A percentile compares a stretch with the other conserved stretches of the same genome.
Evolutionary conservation across 495 filamentous ascomycete species (phyloP).

Genomic region (Astrothelium macrocarpum): DNA sequence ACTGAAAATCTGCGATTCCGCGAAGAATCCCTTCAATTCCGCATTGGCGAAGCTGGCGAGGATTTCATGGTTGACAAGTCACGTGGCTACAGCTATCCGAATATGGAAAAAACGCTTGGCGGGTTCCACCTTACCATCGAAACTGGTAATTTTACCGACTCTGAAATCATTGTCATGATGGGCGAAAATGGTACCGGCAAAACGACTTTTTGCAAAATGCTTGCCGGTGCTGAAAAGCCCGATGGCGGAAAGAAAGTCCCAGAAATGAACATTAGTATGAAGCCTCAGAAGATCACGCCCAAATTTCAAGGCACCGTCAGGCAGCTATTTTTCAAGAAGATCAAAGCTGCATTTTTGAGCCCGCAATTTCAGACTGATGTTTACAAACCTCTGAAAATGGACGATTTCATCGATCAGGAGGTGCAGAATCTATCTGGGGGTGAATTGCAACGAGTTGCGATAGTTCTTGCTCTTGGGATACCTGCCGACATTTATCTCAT

Average conservation of each 20-base stretch:
- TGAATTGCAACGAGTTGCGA: conserved; percentile 97
- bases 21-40: conserved; percentile 93
- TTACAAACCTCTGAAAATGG: conserved; percentile 94
- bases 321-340: conserved; percentile 92
- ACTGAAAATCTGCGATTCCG: conserved; percentile 98
- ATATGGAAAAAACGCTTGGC: conserved; percentile 89
- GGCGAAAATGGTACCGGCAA: conserved; percentile 94
- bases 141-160: conserved; percentile 82
- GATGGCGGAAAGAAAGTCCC: conserved; percentile 68
- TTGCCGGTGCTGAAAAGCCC: conserved; percentile 86
- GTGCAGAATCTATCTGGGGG: conserved; percentile 97
- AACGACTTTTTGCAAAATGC: conserved; percentile 94
- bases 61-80: conserved; percentile 80
- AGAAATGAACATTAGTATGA: conserved; percentile 95
- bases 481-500: conserved; percentile 99
- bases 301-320: conserved; percentile 95
- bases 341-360: conserved; percentile 89
- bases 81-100: conserved; percentile 75
- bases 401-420: conserved; percentile 99
- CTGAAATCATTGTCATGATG: conserved; percentile 99
- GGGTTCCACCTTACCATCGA: conserved; percentile 79
- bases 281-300: conserved; percentile 97
- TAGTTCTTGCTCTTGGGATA: conserved; percentile 85
- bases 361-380: conserved; percentile 99
- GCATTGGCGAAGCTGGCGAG: conserved; percentile 83